These are phyloP conservation scores for Cyberlindnera euphorbiiphila DNA, from an alignment of 805 yeast genomes.

Conservation along the genomic window DNA sequence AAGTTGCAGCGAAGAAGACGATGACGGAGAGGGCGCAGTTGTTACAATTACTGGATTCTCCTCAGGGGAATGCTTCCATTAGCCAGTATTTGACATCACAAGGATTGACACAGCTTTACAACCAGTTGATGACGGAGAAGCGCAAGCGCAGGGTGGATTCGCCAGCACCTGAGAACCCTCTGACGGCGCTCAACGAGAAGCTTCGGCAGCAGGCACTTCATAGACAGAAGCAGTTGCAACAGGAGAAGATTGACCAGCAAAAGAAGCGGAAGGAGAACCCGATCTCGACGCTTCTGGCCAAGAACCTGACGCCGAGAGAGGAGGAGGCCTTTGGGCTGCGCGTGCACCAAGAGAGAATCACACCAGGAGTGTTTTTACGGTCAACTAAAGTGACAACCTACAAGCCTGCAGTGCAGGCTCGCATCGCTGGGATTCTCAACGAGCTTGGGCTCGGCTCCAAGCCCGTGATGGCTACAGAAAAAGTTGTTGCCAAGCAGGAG, in stretches of 20 bases:
- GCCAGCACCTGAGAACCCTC: constrained; percentile 40
- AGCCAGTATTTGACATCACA: constrained; percentile 78
- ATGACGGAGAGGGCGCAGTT: constrained; percentile 76
- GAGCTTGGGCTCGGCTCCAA: constrained; percentile 77
- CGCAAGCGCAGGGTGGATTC: constrained; percentile 45
- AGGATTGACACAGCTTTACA: constrained; percentile 84
- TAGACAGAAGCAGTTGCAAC: constrained; percentile 25
- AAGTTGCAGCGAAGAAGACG: constrained; percentile 87
- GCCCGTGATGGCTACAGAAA: constrained; percentile 85
- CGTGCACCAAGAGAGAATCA: constrained; percentile 68
- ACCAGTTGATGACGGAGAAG: constrained; percentile 68
- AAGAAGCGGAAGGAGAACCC: constrained; percentile 29
- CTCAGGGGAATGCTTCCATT: constrained; percentile 70
- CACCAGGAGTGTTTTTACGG: constrained; percentile 71
- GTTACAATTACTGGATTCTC: constrained; percentile 78
- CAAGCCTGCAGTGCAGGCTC: constrained; percentile 71
- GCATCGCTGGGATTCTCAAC: constrained; percentile 56
- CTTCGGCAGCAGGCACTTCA: constrained; percentile 28
- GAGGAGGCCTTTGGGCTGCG: constrained; percentile 81
- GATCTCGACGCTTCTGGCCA: constrained; percentile 33
- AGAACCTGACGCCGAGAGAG: constrained; percentile 63
- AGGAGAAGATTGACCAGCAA: constrained; percentile 23
- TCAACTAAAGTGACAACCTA: constrained; percentile 74
- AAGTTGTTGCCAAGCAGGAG: constrained; percentile 74
- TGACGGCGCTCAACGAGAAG: constrained; percentile 39